Evolutionary conservation across 2,329 filamentous ascomycete species (phyloP).

Genomic region (Penicillium fuscoglaucum): DNA sequence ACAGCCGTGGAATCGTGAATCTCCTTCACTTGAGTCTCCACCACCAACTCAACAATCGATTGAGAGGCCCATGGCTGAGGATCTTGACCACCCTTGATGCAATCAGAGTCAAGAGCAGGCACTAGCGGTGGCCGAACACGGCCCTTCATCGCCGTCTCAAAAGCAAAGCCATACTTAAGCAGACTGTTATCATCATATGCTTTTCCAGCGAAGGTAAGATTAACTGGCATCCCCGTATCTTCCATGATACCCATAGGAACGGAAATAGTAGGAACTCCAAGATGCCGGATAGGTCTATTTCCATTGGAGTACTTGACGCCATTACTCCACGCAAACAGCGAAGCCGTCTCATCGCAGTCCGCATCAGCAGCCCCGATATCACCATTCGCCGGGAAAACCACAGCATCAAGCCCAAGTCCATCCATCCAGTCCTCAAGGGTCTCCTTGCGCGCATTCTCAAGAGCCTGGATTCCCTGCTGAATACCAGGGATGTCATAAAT

Average conservation of each 20-base stretch:
- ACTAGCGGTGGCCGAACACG: constrained; percentile 23
- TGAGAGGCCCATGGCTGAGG: not conserved
- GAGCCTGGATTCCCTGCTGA: constrained; percentile 42
- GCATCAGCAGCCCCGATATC: constrained; percentile 54
- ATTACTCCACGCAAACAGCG: constrained; percentile 48
- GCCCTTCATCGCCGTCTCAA: constrained; percentile 24
- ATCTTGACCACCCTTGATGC: not conserved
- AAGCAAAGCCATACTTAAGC: constrained; percentile 31
- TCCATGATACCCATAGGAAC: constrained; percentile 55
- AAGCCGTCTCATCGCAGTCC: constrained; percentile 39
- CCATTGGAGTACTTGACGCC: constrained; percentile 58
- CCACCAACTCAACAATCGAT: constrained; percentile 1
- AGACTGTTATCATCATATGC: constrained; percentile 48
- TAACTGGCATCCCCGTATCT: constrained; percentile 53
- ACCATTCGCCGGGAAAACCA: constrained; percentile 54
- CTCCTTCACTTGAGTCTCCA: constrained; percentile 15
- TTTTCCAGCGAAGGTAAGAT: constrained; percentile 54
- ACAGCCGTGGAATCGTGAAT: constrained; percentile 6
- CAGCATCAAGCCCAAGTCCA: constrained; percentile 42
- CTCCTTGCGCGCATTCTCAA: constrained; percentile 52
- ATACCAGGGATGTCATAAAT: constrained; percentile 49
- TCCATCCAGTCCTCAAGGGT: constrained; percentile 56
- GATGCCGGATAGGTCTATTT: constrained; percentile 54
- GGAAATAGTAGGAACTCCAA: constrained; percentile 56
- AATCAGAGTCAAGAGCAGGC: constrained; percentile 28